Evolutionary conservation across 176 grass and related monocot genomes (phyloP).

Genomic region (Triticum monococcum): DNA sequence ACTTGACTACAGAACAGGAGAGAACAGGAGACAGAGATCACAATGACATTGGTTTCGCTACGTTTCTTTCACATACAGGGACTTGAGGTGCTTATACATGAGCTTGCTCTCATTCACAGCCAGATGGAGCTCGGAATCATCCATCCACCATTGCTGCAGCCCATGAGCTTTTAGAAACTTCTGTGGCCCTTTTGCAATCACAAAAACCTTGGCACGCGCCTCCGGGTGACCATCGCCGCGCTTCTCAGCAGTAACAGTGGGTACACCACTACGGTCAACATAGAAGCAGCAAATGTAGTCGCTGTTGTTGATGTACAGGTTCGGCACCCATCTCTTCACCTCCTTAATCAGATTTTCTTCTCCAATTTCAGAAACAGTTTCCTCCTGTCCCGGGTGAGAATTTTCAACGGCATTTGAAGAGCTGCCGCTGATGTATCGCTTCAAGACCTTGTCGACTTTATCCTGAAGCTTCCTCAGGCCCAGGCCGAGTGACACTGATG

Average conservation of each 20-base stretch:
- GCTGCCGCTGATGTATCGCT: slow-evolving; percentile 30
- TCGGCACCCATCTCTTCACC: slow-evolving; percentile 79
- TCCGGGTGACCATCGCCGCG: not conserved
- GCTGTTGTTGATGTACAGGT: slow-evolving; percentile 68
- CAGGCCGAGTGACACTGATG: slow-evolving; percentile 67
- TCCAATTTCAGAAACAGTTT: not conserved
- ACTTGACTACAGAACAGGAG: not conserved
- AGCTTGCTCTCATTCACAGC: slow-evolving; percentile 72
- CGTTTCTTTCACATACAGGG: slow-evolving; percentile 52
- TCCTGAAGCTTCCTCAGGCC: slow-evolving; percentile 59
- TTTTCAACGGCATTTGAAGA: slow-evolving; percentile 10
- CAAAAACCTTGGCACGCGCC: slow-evolving; percentile 44
- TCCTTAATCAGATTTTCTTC: slow-evolving; percentile 53
- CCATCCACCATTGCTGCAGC: slow-evolving; percentile 84
- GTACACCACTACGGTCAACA: slow-evolving; percentile 34
- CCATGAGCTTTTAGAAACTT: slow-evolving; percentile 90
- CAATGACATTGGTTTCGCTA: slow-evolving; percentile 12
- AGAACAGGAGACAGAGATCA: not conserved
- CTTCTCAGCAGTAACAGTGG: slow-evolving; percentile 38
- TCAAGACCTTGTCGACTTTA: slow-evolving; percentile 39
- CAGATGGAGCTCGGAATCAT: slow-evolving; percentile 68
- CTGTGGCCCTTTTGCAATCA: slow-evolving; percentile 57
- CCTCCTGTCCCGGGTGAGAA: not conserved
- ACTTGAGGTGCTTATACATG: slow-evolving; percentile 72
- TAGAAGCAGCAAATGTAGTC: slow-evolving; percentile 92